phyloP scores from a whole-genome alignment of 352 stramenopile species.

The Albugo laibachii region DNA sequence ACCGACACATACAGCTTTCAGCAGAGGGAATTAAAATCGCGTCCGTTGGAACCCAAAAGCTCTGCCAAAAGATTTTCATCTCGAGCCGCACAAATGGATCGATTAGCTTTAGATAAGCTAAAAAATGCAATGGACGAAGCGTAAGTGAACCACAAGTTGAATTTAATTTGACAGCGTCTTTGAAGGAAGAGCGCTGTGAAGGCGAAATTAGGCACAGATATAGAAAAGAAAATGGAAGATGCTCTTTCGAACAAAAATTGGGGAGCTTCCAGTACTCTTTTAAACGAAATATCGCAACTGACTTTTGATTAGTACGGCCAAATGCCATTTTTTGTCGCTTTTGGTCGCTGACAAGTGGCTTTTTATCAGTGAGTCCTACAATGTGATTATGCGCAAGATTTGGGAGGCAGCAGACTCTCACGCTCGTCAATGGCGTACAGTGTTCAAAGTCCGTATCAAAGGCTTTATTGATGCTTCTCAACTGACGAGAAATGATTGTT shows the following conservation, averaged over 20 bases:
- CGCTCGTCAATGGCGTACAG: slow-evolving; percentile 87
- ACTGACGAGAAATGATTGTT: background rate
- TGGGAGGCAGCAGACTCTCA: slow-evolving; percentile 86
- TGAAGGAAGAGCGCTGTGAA: slow-evolving; percentile 69
- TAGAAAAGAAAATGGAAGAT: slow-evolving; percentile 82
- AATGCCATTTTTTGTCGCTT: background rate
- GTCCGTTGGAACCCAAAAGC: no score
- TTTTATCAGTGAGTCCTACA: slow-evolving; percentile 60
- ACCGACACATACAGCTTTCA: no score
- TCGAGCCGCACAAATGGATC: slow-evolving; percentile 28
- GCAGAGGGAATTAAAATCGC: no score
- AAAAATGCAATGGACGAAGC: slow-evolving; percentile 79
- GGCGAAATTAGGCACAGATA: slow-evolving; percentile 71
- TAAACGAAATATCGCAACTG: slow-evolving; percentile 96
- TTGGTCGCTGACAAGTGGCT: background rate
- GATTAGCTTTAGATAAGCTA: slow-evolving; percentile 66
- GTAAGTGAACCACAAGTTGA: slow-evolving; percentile 17
- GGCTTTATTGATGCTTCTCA: slow-evolving; percentile 14
- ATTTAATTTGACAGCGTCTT: background rate
- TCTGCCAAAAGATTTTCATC: no score
- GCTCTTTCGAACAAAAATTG: slow-evolving; percentile 99
- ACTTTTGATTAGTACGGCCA: slow-evolving; percentile 86
- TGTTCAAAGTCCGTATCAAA: slow-evolving; percentile 81
- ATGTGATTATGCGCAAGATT: slow-evolving; percentile 84
- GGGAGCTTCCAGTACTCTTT: slow-evolving; percentile 91